Evolutionary conservation across 495 filamentous ascomycete species (phyloP).

Genomic region (Lophiotrema nucula): DNA sequence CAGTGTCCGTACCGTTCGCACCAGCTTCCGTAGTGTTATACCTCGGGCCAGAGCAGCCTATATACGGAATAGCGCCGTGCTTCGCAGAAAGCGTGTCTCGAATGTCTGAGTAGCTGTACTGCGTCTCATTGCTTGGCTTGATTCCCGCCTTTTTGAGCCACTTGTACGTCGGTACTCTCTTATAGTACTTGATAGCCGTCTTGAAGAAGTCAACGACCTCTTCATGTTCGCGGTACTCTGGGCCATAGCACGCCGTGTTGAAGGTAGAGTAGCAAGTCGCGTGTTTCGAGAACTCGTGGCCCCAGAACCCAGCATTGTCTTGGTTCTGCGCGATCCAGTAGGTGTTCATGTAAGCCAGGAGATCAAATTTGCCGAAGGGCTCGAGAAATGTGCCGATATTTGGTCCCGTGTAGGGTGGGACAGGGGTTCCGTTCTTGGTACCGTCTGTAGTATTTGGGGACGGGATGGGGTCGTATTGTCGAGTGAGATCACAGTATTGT

Average conservation of each 20-base stretch:
- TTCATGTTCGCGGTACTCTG: slow-evolving; percentile 42
- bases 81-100: slow-evolving; percentile 39
- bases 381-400: slow-evolving; percentile 48
- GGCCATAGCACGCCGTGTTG: slow-evolving; percentile 51
- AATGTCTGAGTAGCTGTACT: slow-evolving; percentile 44
- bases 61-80: slow-evolving; percentile 46
- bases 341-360: slow-evolving; percentile 51
- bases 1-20: slow-evolving; percentile 45
- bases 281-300: slow-evolving; percentile 57
- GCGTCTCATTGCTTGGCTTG: slow-evolving; percentile 34
- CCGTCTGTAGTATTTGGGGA: slow-evolving; percentile 54
- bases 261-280: slow-evolving; percentile 56
- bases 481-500: slow-evolving; percentile 54
- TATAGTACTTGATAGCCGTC: slow-evolving; percentile 43
- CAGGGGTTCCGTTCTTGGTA: slow-evolving; percentile 41
- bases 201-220: slow-evolving; percentile 53
- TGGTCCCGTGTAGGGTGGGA: slow-evolving; percentile 48
- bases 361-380: slow-evolving; percentile 47
- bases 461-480: slow-evolving; percentile 54
- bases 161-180: slow-evolving; percentile 47
- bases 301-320: slow-evolving; percentile 52
- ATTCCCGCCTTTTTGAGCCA: slow-evolving; percentile 35
- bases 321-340: slow-evolving; percentile 49
- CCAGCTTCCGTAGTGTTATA: slow-evolving; percentile 52
- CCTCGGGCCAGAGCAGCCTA: slow-evolving; percentile 49